Percentiles rank a stretch among this genome's conserved stretches.
Conservation (phyloP, 202 grass and related monocot genomes). For the Elaeis oleifera region DNA sequence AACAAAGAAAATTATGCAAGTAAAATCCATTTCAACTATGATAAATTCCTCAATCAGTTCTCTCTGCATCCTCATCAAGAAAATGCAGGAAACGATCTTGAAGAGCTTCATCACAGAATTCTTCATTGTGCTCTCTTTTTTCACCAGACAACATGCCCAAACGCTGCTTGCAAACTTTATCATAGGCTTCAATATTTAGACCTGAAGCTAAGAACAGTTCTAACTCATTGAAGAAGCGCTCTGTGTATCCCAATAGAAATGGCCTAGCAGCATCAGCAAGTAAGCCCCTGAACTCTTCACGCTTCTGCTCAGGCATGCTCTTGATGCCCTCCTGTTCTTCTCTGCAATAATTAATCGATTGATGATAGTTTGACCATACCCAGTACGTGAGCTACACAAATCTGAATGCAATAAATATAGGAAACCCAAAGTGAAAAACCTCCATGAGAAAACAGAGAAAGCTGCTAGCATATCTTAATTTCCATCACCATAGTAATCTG, state of each 20-base stretch:
- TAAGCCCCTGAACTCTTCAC: constrained; percentile 47
- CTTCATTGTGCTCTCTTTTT: constrained; percentile 17
- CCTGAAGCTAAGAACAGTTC: constrained; percentile 74
- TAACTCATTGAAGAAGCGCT: constrained; percentile 50
- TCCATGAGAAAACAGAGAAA: no score
- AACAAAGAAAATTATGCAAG: no score
- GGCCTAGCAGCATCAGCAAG: constrained; percentile 56
- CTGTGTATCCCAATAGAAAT: constrained; percentile 53
- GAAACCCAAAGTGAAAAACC: no score
- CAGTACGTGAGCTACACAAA: no score
- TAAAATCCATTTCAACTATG: no score
- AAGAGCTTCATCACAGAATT: constrained; percentile 37
- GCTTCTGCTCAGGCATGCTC: constrained; percentile 33
- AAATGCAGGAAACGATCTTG: constrained; percentile 38
- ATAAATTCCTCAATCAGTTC: neutral
- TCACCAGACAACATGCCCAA: constrained; percentile 28
- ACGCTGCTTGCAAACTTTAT: constrained; percentile 38
- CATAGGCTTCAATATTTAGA: constrained; percentile 71
- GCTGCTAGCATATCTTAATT: no score
- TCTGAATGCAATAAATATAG: no score
- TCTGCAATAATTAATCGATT: constrained; percentile 14
- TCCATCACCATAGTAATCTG: no score
- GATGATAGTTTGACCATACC: no score
- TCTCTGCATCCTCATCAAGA: constrained; percentile 30
- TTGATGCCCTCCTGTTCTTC: constrained; percentile 26